These are phyloP conservation scores for Colletotrichum australisinense DNA, from an alignment of 2,329 filamentous ascomycete genomes.

Conservation along the genomic window DNA sequence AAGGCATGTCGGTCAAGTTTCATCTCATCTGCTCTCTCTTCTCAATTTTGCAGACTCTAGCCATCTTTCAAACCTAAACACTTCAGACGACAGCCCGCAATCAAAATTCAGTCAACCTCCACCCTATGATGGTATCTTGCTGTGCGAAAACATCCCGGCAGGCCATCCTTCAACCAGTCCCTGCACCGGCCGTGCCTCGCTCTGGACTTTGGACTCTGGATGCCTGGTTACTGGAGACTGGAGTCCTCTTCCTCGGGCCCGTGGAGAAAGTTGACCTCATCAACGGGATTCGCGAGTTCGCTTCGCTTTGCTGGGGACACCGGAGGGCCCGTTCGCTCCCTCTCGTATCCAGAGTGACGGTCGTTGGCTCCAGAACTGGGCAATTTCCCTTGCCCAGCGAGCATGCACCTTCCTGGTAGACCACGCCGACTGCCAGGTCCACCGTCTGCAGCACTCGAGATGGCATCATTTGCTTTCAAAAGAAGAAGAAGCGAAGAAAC, in stretches of 20 bases:
- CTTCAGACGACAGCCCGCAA: slow-evolving; percentile 9
- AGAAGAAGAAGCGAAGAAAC: neutral
- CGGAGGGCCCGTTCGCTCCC: slow-evolving; percentile 15
- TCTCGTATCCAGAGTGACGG: slow-evolving; percentile 33
- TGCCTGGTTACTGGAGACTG: too few relatives aligned
- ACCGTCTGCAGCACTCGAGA: neutral
- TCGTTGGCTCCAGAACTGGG: slow-evolving; percentile 12
- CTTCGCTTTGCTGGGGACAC: slow-evolving; percentile 16
- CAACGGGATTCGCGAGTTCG: slow-evolving; percentile 16
- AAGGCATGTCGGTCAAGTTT: slow-evolving; percentile 19
- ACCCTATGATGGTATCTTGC: neutral
- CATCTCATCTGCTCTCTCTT: neutral
- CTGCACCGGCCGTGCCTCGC: neutral
- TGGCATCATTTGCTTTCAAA: slow-evolving; percentile 10
- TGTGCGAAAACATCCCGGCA: neutral
- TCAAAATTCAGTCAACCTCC: neutral
- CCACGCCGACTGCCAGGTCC: slow-evolving; percentile 16
- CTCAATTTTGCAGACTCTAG: neutral
- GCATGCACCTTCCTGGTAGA: slow-evolving; percentile 20
- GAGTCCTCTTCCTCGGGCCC: neutral
- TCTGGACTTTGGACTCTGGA: neutral
- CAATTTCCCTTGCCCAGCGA: slow-evolving; percentile 14
- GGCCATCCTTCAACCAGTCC: neutral
- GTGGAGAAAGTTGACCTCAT: neutral
- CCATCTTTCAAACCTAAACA: neutral